Base-by-base conservation (phyloP, 345 rosid genomes). In the Salix purpurea region DNA sequence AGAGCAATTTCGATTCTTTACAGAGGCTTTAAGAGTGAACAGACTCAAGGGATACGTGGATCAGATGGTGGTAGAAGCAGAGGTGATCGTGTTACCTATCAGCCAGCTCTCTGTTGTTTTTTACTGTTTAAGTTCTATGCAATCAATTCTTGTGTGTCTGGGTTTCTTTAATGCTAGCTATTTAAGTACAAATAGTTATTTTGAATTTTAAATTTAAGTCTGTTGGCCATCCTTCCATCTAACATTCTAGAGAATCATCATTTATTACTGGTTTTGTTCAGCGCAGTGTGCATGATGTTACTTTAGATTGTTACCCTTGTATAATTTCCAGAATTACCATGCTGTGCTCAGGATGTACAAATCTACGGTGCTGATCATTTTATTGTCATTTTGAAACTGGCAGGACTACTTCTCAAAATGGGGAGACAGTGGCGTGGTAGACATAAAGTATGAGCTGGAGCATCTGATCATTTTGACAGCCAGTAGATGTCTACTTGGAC, bases 401-500 rank as follows among this genome's bases (percentile, higher is more conserved):
- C 86, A 96, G 99, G 96, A 91, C 67, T 92, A 80, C 89, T 93
- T 96, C 85, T 91, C 95, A 39, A 91, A 92, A 34, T 96, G 99
- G 98, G 98, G 98, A 80, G 97, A 91, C 68, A 86, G 88, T 73
- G 99, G 98, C 16, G 99, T 90, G 80, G 97, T 96, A 58, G 98
- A 96, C 86, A 74, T 96, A 0, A 96, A 93, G 87, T 83, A 80
- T 76, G 99, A 93, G 84, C 85, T 96, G 26, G 98, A 96, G 88
- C 97, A 92, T 78, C 90, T 96, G 67, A 96, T 92, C 83, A 96
- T 96, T 83, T 87, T 96, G 82, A 96, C 99, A n/a, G 99, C 99
- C 5, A 96, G 99, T 75, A 90, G 99, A 84, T 96, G 99, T 85
- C 87, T 96, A 40, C 85, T 96, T 67, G 99, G 99, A 66, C 82